Evolutionary conservation across 2,329 filamentous ascomycete genomes (phyloP).

Genomic region (Grosmannia penicillata): DNA sequence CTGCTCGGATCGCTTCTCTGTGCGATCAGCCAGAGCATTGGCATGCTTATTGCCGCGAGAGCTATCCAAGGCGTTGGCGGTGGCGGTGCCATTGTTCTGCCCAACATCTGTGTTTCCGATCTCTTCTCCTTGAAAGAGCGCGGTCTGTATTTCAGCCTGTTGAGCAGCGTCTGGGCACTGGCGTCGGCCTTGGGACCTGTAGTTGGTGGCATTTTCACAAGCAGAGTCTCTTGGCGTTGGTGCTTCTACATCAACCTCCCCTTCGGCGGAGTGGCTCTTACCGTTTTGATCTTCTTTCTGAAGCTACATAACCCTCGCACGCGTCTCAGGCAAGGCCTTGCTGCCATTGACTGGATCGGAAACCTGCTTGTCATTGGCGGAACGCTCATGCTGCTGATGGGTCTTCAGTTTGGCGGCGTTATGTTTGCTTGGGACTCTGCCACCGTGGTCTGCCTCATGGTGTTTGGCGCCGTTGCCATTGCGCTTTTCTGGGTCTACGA

Average conservation of each 20-base stretch:
- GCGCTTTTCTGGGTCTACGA: slow-evolving; percentile 58
- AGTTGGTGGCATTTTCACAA: slow-evolving; percentile 3
- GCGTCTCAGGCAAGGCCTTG: slow-evolving; percentile 42
- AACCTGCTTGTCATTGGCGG: slow-evolving; percentile 12
- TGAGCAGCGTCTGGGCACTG: slow-evolving; percentile 1
- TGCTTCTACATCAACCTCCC: slow-evolving; percentile 8
- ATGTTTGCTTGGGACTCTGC: slow-evolving; percentile 59
- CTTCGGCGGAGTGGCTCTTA: slow-evolving; percentile 22
- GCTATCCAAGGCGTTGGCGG: slow-evolving; percentile 41
- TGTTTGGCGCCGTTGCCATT: slow-evolving; percentile 20
- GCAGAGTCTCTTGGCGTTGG: neutral
- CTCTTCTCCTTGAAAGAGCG: slow-evolving; percentile 5
- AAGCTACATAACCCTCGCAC: slow-evolving; percentile 54
- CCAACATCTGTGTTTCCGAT: slow-evolving; percentile 42
- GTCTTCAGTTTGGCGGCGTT: slow-evolving; percentile 69
- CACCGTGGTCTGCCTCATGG: slow-evolving; percentile 54
- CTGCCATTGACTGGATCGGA: slow-evolving; percentile 45
- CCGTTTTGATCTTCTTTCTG: slow-evolving; percentile 44
- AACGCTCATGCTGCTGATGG: slow-evolving; percentile 30
- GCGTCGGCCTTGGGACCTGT: slow-evolving; percentile 3
- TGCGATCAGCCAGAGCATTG: slow-evolving; percentile 32
- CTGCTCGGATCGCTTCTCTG: slow-evolving; percentile 38
- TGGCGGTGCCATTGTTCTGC: slow-evolving; percentile 37
- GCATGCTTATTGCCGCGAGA: slow-evolving; percentile 35
- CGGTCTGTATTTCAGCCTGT: slow-evolving; percentile 1